phyloP scores from a whole-genome alignment of 148 eudicot species.

The Pouteria glomerata region DNA sequence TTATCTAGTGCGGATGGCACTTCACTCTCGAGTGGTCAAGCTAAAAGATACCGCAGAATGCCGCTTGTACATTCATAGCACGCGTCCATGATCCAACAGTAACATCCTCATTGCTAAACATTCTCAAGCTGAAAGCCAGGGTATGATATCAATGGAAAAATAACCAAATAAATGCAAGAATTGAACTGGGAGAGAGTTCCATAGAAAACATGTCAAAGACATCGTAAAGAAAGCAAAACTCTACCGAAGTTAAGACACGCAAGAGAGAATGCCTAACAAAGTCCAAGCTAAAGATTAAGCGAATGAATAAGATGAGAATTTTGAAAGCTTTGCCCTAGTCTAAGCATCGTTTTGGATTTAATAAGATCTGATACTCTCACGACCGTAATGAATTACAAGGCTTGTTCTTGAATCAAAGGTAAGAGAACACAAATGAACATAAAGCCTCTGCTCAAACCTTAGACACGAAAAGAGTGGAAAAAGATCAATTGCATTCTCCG shows the following conservation, averaged over 20 bases:
- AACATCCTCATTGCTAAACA: constrained; percentile 75
- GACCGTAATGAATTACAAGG: background rate
- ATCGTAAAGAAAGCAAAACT: background rate
- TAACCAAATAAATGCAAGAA: background rate
- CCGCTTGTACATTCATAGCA: constrained; percentile 67
- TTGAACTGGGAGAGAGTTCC: background rate
- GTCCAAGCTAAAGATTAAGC: background rate
- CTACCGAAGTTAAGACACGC: background rate
- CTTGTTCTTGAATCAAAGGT: background rate
- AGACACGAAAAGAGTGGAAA: too few species aligned
- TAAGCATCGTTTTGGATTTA: background rate
- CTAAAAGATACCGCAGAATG: too few species aligned
- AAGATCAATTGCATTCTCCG: too few species aligned
- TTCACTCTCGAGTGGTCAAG: too few species aligned
- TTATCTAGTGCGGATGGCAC: too few species aligned
- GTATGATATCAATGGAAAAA: background rate
- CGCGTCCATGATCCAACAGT: constrained; percentile 83
- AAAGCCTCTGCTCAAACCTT: background rate
- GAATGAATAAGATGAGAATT: background rate
- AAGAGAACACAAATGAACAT: background rate
- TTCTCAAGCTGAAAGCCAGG: constrained; percentile 42
- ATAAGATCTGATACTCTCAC: background rate
- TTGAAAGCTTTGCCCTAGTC: background rate
- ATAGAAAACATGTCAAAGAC: background rate
- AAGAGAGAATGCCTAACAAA: background rate